Conservation (phyloP, 2,329 filamentous ascomycete species). For the Fusarium mexicanum region DNA sequence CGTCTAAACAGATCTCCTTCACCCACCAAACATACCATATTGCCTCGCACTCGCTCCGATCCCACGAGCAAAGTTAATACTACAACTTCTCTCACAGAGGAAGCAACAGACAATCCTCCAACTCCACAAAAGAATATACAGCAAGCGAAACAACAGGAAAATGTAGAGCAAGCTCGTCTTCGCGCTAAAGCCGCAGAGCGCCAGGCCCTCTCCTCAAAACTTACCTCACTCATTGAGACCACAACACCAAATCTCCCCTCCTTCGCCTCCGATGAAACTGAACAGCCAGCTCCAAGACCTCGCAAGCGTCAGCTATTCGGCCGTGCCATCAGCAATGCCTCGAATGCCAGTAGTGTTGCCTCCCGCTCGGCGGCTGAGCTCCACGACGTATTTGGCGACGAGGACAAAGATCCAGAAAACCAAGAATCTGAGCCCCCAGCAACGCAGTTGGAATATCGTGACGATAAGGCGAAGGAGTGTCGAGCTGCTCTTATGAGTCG, state of each 20-base stretch:
- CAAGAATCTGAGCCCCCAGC: slow-evolving; percentile 51
- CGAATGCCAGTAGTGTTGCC: slow-evolving; percentile 58
- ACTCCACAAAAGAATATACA: not conserved
- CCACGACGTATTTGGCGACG: slow-evolving; percentile 36
- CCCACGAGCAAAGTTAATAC: slow-evolving; percentile 35
- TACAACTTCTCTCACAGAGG: not conserved
- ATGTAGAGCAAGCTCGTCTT: slow-evolving; percentile 38
- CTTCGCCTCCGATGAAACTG: slow-evolving; percentile 25
- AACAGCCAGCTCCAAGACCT: slow-evolving; percentile 36
- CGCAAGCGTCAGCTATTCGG: slow-evolving; percentile 64
- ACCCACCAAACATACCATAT: slow-evolving; percentile 40
- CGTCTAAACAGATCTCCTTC: slow-evolving; percentile 55
- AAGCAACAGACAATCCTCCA: not conserved
- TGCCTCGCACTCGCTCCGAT: slow-evolving; percentile 52
- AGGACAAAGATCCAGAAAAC: slow-evolving; percentile 36
- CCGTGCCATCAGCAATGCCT: slow-evolving; percentile 67
- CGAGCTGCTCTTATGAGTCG: slow-evolving; percentile 57
- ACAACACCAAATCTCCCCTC: slow-evolving; percentile 29
- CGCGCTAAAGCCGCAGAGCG: slow-evolving; percentile 51
- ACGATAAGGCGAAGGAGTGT: slow-evolving; percentile 58
- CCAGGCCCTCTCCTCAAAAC: slow-evolving; percentile 53
- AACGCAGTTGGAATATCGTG: slow-evolving; percentile 65
- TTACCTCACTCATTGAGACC: slow-evolving; percentile 55
- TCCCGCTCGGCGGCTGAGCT: slow-evolving; percentile 52
- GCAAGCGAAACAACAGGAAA: slow-evolving; percentile 22